Percentiles rank a stretch among this genome's conserved stretches.
Conservation (phyloP, 108 stramenopile genomes). For the Chaetoceros muelleri region DNA sequence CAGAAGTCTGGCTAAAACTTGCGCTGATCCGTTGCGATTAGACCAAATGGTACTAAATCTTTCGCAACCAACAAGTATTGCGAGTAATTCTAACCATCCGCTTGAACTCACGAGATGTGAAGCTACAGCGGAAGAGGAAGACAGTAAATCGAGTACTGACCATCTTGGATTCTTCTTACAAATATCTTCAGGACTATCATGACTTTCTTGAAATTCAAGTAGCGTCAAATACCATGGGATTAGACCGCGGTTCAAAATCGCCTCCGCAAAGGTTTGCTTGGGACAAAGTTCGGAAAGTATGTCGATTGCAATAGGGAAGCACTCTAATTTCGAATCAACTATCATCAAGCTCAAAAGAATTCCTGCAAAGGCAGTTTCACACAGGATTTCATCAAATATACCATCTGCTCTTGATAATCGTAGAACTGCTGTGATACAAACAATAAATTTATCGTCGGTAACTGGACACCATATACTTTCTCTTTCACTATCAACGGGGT, state of each 20-base stretch:
- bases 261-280: slow-evolving; percentile 45
- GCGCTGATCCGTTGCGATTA: slow-evolving; percentile 42
- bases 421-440: slow-evolving; percentile 28
- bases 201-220: slow-evolving; percentile 27
- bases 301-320: slow-evolving; percentile 37
- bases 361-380: slow-evolving; percentile 1
- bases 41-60: slow-evolving; percentile 36
- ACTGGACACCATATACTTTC: slow-evolving; percentile 4
- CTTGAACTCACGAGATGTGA: slow-evolving; percentile 27
- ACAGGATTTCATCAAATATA: slow-evolving; percentile 38
- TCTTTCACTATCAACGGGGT: not conserved
- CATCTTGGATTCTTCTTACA: slow-evolving; percentile 33
- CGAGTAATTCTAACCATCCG: slow-evolving; percentile 54
- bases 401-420: slow-evolving; percentile 30
- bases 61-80: slow-evolving; percentile 46
- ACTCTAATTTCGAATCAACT: slow-evolving; percentile 13
- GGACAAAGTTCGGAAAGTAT: slow-evolving; percentile 37
- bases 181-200: slow-evolving; percentile 4
- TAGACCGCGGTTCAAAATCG: slow-evolving; percentile 22
- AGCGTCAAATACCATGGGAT: slow-evolving; percentile 44
- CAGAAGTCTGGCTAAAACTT: slow-evolving; percentile 40
- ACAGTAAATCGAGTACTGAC: slow-evolving; percentile 41
- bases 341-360: slow-evolving; percentile 36
- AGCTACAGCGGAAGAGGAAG: slow-evolving; percentile 44
- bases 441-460: slow-evolving; percentile 25